These are phyloP conservation scores for Penicillium decumbens DNA, from an alignment of 2,329 filamentous ascomycete species.

Conservation along the genomic window DNA sequence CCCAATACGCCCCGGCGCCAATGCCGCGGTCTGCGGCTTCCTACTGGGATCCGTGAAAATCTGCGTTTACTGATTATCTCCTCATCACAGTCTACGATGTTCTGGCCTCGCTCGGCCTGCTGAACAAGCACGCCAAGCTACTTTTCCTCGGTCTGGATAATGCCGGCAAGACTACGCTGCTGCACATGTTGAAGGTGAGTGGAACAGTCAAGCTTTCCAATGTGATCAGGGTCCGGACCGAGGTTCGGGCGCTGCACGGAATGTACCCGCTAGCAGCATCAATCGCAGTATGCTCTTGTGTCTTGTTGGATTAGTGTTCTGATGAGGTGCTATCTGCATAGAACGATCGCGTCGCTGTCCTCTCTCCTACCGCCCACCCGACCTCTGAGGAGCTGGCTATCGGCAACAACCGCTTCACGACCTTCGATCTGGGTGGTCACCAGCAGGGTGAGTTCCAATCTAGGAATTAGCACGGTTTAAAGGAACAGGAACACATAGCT, in stretches of 20 bases:
- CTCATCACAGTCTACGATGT: constrained; percentile 71
- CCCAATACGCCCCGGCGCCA: neutral
- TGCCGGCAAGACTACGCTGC: constrained; percentile 86
- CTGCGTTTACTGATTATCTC: constrained; percentile 2
- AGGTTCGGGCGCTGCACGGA: neutral
- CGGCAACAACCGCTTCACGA: constrained; percentile 90
- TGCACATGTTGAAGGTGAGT: constrained; percentile 91
- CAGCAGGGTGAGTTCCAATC: constrained; percentile 65
- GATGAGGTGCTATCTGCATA: constrained; percentile 33
- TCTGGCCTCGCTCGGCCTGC: constrained; percentile 76
- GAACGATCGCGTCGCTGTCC: constrained; percentile 89
- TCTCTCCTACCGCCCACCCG: constrained; percentile 85
- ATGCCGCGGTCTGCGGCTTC: constrained; percentile 14
- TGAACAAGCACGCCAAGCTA: constrained; percentile 95
- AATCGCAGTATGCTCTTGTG: neutral
- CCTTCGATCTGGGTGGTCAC: constrained; percentile 89
- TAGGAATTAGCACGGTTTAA: no score
- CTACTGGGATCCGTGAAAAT: constrained; percentile 4
- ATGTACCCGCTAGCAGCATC: neutral
- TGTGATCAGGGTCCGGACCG: neutral
- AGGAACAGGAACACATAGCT: neutral
- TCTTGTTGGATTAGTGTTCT: neutral
- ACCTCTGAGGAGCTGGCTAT: constrained; percentile 91
- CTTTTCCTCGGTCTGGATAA: constrained; percentile 91
- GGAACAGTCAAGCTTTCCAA: neutral